Evolutionary conservation across 2,329 filamentous ascomycete species (phyloP).

Genomic region (Podosphaera aphanis): DNA sequence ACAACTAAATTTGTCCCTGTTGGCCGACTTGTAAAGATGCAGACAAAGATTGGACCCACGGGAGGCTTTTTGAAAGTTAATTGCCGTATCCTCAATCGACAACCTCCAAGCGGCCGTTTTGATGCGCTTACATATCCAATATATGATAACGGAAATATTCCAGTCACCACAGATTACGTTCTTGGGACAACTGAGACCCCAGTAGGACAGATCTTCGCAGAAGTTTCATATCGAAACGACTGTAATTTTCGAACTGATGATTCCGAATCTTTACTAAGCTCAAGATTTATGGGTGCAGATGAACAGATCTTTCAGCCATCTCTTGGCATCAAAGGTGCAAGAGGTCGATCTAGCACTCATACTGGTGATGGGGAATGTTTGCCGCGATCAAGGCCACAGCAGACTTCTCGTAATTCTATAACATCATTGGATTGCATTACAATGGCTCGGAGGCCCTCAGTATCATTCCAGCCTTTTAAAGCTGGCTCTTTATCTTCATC

Average conservation of each 20-base stretch:
- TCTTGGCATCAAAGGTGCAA: constrained; percentile 21
- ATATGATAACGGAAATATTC: constrained; percentile 30
- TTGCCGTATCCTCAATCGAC: constrained; percentile 51
- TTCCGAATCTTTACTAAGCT: constrained; percentile 73
- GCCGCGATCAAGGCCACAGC: constrained; percentile 17
- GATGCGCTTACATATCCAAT: constrained; percentile 54
- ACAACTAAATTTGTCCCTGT: constrained; percentile 63
- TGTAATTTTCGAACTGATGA: constrained; percentile 84
- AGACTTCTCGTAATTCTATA: constrained; percentile 12
- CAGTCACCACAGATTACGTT: constrained; percentile 50
- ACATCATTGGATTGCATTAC: constrained; percentile 25
- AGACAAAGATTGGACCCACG: constrained; percentile 44
- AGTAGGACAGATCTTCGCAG: constrained; percentile 59
- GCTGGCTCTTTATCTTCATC: constrained; percentile 84
- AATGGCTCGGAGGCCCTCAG: constrained; percentile 47
- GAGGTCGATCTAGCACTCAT: constrained; percentile 17
- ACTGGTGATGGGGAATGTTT: constrained; percentile 28
- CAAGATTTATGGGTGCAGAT: constrained; percentile 76
- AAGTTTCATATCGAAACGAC: constrained; percentile 65
- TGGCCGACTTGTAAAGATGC: constrained; percentile 56
- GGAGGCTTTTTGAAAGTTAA: constrained; percentile 43
- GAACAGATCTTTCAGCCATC: constrained; percentile 72
- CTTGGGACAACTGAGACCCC: constrained; percentile 74
- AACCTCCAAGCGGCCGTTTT: constrained; percentile 25
- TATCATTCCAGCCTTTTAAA: constrained; percentile 92